Conservation (phyloP, 805 yeast genomes). For the Zygoascus tannicola region DNA sequence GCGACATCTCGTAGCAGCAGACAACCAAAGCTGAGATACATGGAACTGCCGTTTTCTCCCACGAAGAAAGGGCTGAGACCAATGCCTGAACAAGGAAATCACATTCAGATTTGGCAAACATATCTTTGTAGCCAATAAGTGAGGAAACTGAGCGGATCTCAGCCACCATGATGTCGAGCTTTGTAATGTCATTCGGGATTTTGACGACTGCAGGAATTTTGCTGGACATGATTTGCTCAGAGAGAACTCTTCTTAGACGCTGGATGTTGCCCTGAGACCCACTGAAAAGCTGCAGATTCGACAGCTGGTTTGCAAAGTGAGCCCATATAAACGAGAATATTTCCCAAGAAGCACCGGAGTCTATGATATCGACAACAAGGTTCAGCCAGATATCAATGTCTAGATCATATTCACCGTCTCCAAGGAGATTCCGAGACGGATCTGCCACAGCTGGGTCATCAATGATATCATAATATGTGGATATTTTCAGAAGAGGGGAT, state of each 20-base stretch:
- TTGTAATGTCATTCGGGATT: conserved; percentile 39
- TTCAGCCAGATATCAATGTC: conserved; percentile 46
- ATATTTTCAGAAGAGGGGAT: conserved; percentile 15
- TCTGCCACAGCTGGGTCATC: not conserved
- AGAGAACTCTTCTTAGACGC: conserved; percentile 38
- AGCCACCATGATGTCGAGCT: conserved; percentile 58
- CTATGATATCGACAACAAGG: conserved; percentile 40
- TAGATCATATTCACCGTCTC: conserved; percentile 20
- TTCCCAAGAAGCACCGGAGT: conserved; percentile 58
- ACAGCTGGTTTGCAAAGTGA: conserved; percentile 61
- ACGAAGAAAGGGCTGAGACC: conserved; percentile 46
- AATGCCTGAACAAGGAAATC: conserved; percentile 52
- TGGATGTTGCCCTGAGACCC: conserved; percentile 34
- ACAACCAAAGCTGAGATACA: conserved; percentile 66
- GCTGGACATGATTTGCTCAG: conserved; percentile 42
- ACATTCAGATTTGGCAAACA: conserved; percentile 45
- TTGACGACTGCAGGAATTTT: conserved; percentile 36
- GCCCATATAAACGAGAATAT: conserved; percentile 55
- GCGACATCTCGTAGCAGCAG: conserved; percentile 74
- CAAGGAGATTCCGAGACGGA: not conserved
- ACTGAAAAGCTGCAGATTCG: conserved; percentile 46
- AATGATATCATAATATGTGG: not conserved
- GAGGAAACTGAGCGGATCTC: conserved; percentile 54
- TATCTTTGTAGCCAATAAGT: conserved; percentile 38
- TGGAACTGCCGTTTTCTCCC: conserved; percentile 74